Percentiles rank a stretch among this genome's conserved stretches.
Evolutionary conservation across 768 basidiomycete species (phyloP).

Genomic region (Trametes cingulata): DNA sequence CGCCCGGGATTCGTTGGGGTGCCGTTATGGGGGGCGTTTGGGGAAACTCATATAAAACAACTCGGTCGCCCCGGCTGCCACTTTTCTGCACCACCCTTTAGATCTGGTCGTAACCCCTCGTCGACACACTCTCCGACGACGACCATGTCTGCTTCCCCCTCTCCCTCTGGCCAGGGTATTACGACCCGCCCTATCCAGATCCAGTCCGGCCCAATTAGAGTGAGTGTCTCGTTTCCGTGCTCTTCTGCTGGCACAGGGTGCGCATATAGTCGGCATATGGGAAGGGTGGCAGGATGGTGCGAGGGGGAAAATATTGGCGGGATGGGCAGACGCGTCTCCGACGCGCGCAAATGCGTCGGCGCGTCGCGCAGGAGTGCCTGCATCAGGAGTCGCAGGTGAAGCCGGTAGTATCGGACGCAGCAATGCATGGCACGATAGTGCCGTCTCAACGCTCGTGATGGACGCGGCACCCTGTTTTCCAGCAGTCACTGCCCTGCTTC

Average conservation of each 20-base stretch:
- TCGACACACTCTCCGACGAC: conserved; percentile 18
- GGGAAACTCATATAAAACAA: conserved; percentile 20
- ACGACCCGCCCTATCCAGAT: conserved; percentile 35
- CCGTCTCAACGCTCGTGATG: background rate
- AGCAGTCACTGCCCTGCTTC: background rate
- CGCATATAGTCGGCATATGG: background rate
- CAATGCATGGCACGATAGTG: background rate
- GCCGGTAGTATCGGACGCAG: conserved; percentile 3
- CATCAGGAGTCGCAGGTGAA: conserved; percentile 1
- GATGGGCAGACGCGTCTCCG: conserved; percentile 1
- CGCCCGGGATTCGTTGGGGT: conserved; percentile 24
- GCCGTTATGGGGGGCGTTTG: conserved; percentile 14
- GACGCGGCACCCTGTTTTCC: background rate
- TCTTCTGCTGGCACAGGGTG: background rate
- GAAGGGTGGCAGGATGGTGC: background rate
- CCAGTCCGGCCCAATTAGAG: conserved; percentile 35
- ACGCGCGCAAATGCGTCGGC: background rate
- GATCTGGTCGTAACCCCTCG: conserved; percentile 13
- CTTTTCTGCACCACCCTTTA: conserved; percentile 13
- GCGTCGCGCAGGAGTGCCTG: background rate
- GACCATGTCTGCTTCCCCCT: conserved; percentile 24
- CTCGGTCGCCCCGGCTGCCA: background rate
- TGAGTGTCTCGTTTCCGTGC: conserved; percentile 23
- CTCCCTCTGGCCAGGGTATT: conserved; percentile 21
- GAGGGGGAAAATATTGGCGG: background rate